Evolutionary conservation across 2,329 filamentous ascomycete genomes (phyloP).

Genomic region (Aspergillus hortae): DNA sequence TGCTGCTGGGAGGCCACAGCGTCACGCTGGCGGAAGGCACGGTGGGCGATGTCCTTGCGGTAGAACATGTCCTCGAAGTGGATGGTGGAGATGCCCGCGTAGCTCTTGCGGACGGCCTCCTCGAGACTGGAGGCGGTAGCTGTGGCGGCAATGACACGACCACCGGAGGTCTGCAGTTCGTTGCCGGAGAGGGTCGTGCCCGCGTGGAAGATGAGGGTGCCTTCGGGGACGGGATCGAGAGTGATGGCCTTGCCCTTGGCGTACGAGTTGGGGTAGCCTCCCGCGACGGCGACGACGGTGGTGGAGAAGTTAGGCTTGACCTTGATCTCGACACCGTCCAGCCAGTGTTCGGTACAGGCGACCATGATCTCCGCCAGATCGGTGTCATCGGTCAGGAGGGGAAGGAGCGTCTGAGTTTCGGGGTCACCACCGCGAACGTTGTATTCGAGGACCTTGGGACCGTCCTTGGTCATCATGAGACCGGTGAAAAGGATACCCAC

Average conservation of each 20-base stretch:
- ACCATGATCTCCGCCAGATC: constrained; percentile 88
- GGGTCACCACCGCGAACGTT: constrained; percentile 92
- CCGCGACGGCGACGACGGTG: constrained; percentile 90
- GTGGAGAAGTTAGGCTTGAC: constrained; percentile 70
- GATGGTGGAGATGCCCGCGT: constrained; percentile 74
- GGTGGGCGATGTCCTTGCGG: constrained; percentile 86
- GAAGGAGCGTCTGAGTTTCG: constrained; percentile 82
- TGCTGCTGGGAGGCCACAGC: constrained; percentile 19
- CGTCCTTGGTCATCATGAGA: constrained; percentile 82
- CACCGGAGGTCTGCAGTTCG: constrained; percentile 73
- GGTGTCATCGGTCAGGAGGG: constrained; percentile 70
- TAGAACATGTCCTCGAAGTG: constrained; percentile 87
- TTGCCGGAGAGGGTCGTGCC: constrained; percentile 67
- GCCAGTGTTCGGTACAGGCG: constrained; percentile 71
- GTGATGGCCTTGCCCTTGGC: constrained; percentile 68
- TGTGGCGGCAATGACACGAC: constrained; percentile 90
- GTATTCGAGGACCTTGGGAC: constrained; percentile 84
- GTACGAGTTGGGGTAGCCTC: constrained; percentile 85
- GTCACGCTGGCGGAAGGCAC: constrained; percentile 45
- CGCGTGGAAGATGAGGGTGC: constrained; percentile 83
- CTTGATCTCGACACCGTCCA: constrained; percentile 66
- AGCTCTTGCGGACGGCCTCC: constrained; percentile 82
- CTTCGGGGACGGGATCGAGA: constrained; percentile 52
- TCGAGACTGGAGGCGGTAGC: constrained; percentile 72
- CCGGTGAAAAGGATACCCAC: constrained; percentile 54